Conservation (phyloP, 305 asterid species). For the Fraxinus velutina region DNA sequence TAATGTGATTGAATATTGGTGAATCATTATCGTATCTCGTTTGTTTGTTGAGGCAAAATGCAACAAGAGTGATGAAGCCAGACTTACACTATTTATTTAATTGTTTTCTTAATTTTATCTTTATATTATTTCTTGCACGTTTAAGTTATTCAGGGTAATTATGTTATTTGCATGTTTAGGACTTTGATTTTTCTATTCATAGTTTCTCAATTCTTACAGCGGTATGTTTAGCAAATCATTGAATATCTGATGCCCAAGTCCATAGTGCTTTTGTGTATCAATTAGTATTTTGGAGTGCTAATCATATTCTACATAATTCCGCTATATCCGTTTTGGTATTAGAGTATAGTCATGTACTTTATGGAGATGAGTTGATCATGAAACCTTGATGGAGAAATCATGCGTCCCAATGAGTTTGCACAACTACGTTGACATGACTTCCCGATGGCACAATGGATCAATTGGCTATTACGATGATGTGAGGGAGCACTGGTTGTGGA, state of each 20-base stretch:
- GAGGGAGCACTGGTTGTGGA: background rate
- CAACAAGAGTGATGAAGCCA: background rate
- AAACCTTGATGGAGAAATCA: background rate
- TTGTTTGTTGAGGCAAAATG: conserved; percentile 6
- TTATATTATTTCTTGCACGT: background rate
- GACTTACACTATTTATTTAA: background rate
- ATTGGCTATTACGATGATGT: background rate
- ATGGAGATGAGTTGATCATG: background rate
- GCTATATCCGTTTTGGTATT: background rate
- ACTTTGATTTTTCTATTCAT: background rate
- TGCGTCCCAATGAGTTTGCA: background rate
- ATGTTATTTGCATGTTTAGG: background rate
- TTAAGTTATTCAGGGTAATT: background rate
- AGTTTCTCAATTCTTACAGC: background rate
- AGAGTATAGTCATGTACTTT: background rate
- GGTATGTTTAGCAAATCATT: background rate
- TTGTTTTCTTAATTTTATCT: background rate
- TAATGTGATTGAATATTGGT: conserved; percentile 11
- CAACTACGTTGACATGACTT: background rate
- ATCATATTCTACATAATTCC: background rate
- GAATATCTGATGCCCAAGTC: background rate
- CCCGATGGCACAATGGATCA: background rate
- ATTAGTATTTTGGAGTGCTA: background rate
- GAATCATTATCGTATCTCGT: background rate
- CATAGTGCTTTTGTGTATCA: background rate